These are phyloP conservation scores for Aspergillus novofumigatus DNA, from an alignment of 2,329 filamentous ascomycete genomes.

Conservation along the genomic window DNA sequence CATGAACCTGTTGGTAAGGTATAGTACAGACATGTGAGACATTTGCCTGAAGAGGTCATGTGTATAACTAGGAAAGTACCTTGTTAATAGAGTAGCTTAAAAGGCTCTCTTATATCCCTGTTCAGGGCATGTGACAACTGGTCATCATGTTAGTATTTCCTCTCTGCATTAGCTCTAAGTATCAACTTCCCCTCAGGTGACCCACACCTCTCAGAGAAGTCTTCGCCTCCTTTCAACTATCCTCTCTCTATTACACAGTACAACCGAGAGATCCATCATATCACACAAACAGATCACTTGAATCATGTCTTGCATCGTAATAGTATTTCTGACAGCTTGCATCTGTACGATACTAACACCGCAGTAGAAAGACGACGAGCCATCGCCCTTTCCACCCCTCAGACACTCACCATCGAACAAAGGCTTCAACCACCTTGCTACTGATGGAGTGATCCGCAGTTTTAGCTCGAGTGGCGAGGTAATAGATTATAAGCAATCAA, in stretches of 20 bases:
- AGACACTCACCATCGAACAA: not conserved
- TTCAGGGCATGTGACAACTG: constrained; percentile 2
- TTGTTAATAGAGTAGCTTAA: constrained; percentile 2
- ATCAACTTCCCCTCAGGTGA: not conserved
- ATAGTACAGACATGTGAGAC: too few relatives aligned
- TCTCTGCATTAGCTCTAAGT: constrained; percentile 1
- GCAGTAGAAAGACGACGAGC: not conserved
- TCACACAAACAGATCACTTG: constrained; percentile 1
- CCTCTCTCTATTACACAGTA: not conserved
- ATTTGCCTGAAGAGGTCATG: too few relatives aligned
- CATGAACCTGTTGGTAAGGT: too few relatives aligned
- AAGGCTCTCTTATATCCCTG: constrained; percentile 2
- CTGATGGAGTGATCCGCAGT: constrained; percentile 4
- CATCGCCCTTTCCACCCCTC: not conserved
- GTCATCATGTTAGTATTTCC: not conserved
- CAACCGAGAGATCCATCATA: constrained; percentile 1
- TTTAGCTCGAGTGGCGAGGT: constrained; percentile 1
- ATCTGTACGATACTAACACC: not conserved
- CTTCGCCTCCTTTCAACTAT: not conserved
- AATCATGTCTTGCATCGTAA: constrained; percentile 2
- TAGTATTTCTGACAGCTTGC: not conserved
- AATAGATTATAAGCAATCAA: constrained; percentile 5
- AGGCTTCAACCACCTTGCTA: constrained; percentile 5
- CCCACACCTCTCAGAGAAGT: not conserved
- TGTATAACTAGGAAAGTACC: too few relatives aligned